phyloP scores from a whole-genome alignment of 768 basidiomycete genomes.

The Tricholoma terreum region DNA sequence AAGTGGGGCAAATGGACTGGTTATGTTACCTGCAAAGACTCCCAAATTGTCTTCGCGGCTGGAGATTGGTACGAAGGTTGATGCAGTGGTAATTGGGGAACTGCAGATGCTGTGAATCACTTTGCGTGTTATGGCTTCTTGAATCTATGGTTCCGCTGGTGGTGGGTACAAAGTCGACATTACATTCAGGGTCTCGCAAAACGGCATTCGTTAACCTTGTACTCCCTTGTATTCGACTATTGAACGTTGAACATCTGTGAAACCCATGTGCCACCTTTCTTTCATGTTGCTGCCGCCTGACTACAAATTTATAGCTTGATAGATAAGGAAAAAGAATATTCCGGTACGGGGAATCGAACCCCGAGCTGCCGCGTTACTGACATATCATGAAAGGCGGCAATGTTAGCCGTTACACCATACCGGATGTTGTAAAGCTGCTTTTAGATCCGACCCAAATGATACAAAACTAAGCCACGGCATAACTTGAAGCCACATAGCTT shows the following conservation, averaged over 20 bases:
- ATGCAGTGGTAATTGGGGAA: conserved; percentile 71
- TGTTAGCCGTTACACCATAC: conserved; percentile 69
- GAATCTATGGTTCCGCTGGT: no score
- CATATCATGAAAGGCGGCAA: conserved; percentile 46
- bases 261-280: no score
- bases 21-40: conserved; percentile 54
- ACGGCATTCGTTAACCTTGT: no score
- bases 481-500: no score
- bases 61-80: conserved; percentile 51
- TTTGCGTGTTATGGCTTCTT: neutral
- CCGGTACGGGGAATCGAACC: conserved; percentile 55
- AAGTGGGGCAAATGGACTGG: conserved; percentile 78
- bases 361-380: conserved; percentile 45
- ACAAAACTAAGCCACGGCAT: no score
- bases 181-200: no score
- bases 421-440: conserved; percentile 12
- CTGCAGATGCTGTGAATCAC: conserved; percentile 26
- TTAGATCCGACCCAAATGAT: no score
- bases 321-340: conserved; percentile 6
- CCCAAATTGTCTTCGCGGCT: conserved; percentile 35
- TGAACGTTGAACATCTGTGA: no score
- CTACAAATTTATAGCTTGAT: no score
- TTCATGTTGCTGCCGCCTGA: no score
- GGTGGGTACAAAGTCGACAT: no score
- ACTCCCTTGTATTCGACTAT: no score